phyloP scores from a whole-genome alignment of 257 asterid species.

The Penstemon davidsonii region DNA sequence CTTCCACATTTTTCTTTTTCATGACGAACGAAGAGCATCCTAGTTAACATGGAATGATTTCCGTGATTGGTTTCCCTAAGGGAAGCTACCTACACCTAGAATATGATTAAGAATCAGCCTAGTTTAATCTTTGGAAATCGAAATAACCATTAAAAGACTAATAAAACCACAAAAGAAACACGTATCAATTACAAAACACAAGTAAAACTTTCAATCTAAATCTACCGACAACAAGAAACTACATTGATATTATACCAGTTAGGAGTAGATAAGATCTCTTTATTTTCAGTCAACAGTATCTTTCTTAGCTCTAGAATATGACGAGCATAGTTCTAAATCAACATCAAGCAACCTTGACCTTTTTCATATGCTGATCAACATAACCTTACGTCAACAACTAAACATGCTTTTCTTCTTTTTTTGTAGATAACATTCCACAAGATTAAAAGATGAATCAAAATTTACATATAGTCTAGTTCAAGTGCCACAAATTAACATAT shows the following conservation, averaged over 20 bases:
- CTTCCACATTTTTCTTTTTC: slow-evolving; percentile 2
- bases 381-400: background rate
- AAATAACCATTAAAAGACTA: background rate
- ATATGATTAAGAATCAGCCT: background rate
- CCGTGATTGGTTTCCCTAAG: background rate
- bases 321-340: slow-evolving; percentile 12
- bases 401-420: background rate
- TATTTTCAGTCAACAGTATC: background rate
- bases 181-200: background rate
- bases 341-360: background rate
- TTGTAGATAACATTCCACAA: background rate
- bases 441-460: slow-evolving; percentile 9
- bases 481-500: slow-evolving; percentile 4
- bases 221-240: background rate
- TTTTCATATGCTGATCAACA: background rate
- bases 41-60: background rate
- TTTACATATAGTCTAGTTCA: slow-evolving; percentile 5
- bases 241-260: background rate
- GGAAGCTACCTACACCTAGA: background rate
- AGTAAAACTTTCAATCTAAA: background rate
- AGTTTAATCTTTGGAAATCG: background rate
- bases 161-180: background rate
- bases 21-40: background rate
- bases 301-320: background rate
- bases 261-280: background rate